Conservation (phyloP, 129 eudicot genomes). For the Saposhnikovia divaricata region DNA sequence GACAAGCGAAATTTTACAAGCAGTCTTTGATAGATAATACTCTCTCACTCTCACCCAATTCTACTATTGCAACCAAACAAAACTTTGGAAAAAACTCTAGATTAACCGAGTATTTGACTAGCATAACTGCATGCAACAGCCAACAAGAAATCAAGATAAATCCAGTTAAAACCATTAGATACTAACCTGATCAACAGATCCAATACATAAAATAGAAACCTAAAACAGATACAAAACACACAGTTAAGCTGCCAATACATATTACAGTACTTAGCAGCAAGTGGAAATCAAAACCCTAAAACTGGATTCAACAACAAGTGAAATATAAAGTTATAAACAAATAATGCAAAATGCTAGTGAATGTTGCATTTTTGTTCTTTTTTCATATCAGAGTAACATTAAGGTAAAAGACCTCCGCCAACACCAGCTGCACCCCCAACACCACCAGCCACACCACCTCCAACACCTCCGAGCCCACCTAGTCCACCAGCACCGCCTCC, state of each 20-base stretch:
- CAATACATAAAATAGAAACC: background rate
- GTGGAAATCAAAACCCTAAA: background rate
- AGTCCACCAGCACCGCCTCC: conserved; percentile 21
- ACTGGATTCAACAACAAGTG: background rate
- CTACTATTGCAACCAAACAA: too few species aligned
- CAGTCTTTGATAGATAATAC: too few species aligned
- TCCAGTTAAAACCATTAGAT: background rate
- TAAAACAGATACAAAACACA: background rate
- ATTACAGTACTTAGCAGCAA: background rate
- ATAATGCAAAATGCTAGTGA: background rate
- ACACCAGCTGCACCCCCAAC: conserved; percentile 23
- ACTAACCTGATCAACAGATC: background rate
- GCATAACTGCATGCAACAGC: background rate
- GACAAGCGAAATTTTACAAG: too few species aligned
- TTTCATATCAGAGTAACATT: background rate
- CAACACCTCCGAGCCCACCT: conserved; percentile 20
- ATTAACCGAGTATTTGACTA: background rate
- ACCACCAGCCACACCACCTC: conserved; percentile 18
- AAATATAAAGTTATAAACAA: background rate
- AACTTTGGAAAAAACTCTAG: background rate
- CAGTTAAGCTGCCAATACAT: background rate
- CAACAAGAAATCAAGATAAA: background rate
- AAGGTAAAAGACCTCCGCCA: conserved; percentile 4
- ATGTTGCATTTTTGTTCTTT: background rate
- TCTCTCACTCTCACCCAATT: too few species aligned